Conservation (phyloP, 1,284 basidiomycete species). For the Vanrija sp. region DNA sequence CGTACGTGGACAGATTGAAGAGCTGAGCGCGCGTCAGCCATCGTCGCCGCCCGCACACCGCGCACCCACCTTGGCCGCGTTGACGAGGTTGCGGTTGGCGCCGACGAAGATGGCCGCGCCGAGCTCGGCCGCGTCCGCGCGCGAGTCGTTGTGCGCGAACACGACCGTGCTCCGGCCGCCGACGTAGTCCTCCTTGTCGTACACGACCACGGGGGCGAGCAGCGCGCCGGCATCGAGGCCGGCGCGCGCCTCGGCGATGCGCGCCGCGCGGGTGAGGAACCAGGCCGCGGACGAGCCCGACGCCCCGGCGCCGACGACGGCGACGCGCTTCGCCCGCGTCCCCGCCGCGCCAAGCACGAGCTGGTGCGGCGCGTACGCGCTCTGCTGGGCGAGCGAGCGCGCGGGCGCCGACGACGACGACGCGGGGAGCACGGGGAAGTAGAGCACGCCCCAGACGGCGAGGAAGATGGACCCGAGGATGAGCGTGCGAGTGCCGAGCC, state of each 20-base stretch:
- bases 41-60: conserved; percentile 55
- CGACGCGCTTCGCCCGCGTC: conserved; percentile 52
- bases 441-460: background rate
- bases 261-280: conserved; percentile 60
- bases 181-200: conserved; percentile 68
- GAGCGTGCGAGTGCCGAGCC: background rate
- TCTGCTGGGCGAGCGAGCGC: too few relatives aligned
- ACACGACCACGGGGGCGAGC: conserved; percentile 66
- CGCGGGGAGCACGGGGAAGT: background rate
- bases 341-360: background rate
- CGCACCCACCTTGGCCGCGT: conserved; percentile 64
- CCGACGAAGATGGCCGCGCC: conserved; percentile 86
- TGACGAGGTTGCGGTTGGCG: conserved; percentile 75
- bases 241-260: conserved; percentile 64
- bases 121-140: conserved; percentile 64
- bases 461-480: background rate
- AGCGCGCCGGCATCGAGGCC: conserved; percentile 56
- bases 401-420: background rate
- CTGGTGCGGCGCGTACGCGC: background rate
- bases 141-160: conserved; percentile 67
- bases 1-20: conserved; percentile 65
- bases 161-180: conserved; percentile 78
- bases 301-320: conserved; percentile 84
- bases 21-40: conserved; percentile 42
- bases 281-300: conserved; percentile 80